Conservation (phyloP, 2,329 filamentous ascomycete genomes). For the Dactylellina cionopaga region DNA sequence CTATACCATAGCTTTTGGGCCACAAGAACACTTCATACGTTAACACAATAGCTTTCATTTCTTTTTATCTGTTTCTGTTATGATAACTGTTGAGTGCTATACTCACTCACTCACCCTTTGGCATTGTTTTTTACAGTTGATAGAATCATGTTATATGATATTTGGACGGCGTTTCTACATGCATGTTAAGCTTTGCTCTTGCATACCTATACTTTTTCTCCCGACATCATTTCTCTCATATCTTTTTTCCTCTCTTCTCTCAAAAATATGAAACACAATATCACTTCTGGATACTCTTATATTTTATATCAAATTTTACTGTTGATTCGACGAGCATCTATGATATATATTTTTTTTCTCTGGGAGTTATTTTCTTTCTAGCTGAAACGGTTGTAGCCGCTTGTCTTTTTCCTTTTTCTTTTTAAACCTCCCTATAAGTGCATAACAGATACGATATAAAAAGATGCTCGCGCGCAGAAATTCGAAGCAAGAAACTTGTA, state of each 20-base stretch:
- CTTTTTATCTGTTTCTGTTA: no score
- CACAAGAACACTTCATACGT: no score
- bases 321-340: no score
- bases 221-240: not conserved
- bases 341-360: no score
- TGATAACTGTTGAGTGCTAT: no score
- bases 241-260: not conserved
- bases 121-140: no score
- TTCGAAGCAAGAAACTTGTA: not conserved
- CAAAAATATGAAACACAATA: no score
- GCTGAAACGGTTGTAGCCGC: not conserved
- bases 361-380: not conserved
- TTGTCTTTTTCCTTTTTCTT: slow-evolving; percentile 5
- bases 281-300: no score
- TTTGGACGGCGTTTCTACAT: slow-evolving; percentile 3
- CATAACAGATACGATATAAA: not conserved
- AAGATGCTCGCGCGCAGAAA: not conserved
- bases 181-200: not conserved
- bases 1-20: no score
- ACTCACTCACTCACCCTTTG: no score
- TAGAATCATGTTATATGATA: slow-evolving; percentile 28
- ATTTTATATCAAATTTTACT: no score
- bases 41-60: no score
- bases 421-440: not conserved
- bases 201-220: not conserved